These are phyloP conservation scores for Kurtzmaniella quercitrusa DNA, from an alignment of 1,139 yeast species.

Conservation along the genomic window DNA sequence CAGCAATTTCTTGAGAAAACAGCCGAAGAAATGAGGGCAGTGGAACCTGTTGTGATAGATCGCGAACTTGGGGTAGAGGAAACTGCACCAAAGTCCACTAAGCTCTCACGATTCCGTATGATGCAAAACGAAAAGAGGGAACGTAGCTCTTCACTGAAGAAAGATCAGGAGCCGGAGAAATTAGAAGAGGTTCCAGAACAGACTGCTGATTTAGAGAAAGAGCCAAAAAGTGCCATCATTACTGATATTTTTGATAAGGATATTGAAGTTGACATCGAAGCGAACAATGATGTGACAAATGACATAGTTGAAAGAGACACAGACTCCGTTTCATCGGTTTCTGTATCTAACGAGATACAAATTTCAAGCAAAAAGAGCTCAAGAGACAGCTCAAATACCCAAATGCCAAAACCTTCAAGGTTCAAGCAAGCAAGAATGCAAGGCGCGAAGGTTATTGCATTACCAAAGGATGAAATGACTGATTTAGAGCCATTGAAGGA, in stretches of 20 bases:
- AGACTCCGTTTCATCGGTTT: too few species aligned
- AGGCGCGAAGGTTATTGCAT: neutral
- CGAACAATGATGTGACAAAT: conserved; percentile 6
- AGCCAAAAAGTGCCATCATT: neutral
- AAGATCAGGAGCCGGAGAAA: neutral
- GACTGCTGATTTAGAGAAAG: too few species aligned
- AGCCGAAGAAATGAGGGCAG: neutral
- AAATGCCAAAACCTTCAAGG: conserved; percentile 1
- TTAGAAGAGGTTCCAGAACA: neutral
- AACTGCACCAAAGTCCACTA: neutral
- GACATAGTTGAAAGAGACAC: conserved; percentile 9
- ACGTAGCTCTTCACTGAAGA: neutral
- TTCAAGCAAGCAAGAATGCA: conserved; percentile 5
- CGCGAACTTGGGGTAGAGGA: neutral
- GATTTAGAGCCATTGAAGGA: conserved; percentile 10
- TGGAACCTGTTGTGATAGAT: neutral
- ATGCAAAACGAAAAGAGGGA: neutral
- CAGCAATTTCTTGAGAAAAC: neutral
- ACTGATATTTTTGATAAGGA: neutral
- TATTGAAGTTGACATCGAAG: conserved; percentile 9
- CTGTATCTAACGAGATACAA: too few species aligned
- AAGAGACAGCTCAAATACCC: too few species aligned
- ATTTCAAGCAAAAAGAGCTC: too few species aligned
- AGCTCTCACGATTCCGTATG: conserved; percentile 6
- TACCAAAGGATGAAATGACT: neutral